Evolutionary conservation across 805 yeast species (phyloP).

Genomic region (Metschnikowia aberdeeniae): DNA sequence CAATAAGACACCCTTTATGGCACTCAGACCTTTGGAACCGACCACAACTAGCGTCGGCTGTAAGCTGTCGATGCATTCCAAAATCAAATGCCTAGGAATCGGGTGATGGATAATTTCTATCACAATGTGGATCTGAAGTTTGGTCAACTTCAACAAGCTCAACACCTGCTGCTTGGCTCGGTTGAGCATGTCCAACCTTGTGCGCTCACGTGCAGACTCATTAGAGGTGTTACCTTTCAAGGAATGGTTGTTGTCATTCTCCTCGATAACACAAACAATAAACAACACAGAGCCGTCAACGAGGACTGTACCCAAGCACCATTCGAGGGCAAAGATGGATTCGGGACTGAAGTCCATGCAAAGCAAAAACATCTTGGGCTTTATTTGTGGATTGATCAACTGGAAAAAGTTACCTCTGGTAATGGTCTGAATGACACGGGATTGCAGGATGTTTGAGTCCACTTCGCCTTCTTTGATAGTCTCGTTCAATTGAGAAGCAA

Average conservation of each 20-base stretch:
- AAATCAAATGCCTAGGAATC: slow-evolving; percentile 65
- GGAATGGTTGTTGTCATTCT: slow-evolving; percentile 39
- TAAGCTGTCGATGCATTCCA: slow-evolving; percentile 65
- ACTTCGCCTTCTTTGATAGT: slow-evolving; percentile 52
- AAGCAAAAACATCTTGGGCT: slow-evolving; percentile 61
- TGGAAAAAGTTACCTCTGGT: slow-evolving; percentile 66
- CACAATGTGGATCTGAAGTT: slow-evolving; percentile 68
- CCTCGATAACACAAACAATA: slow-evolving; percentile 54
- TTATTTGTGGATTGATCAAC: slow-evolving; percentile 39
- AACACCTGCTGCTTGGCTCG: slow-evolving; percentile 43
- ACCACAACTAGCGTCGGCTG: slow-evolving; percentile 72
- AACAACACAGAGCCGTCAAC: slow-evolving; percentile 80
- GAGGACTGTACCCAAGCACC: slow-evolving; percentile 82
- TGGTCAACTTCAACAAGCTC: slow-evolving; percentile 56
- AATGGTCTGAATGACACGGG: slow-evolving; percentile 64
- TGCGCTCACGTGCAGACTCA: slow-evolving; percentile 34
- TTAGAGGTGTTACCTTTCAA: slow-evolving; percentile 36
- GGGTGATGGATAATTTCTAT: slow-evolving; percentile 74
- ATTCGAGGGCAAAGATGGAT: slow-evolving; percentile 77
- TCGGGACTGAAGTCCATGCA: slow-evolving; percentile 84
- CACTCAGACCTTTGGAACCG: slow-evolving; percentile 71
- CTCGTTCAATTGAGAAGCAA: slow-evolving; percentile 52
- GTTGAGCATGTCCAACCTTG: slow-evolving; percentile 37
- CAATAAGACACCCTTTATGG: slow-evolving; percentile 66
- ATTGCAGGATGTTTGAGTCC: slow-evolving; percentile 48